Percentiles rank a stretch among this genome's conserved stretches.
These are phyloP conservation scores for Solanum pinnatisectum DNA, from an alignment of 257 asterid genomes.

Conservation along the genomic window DNA sequence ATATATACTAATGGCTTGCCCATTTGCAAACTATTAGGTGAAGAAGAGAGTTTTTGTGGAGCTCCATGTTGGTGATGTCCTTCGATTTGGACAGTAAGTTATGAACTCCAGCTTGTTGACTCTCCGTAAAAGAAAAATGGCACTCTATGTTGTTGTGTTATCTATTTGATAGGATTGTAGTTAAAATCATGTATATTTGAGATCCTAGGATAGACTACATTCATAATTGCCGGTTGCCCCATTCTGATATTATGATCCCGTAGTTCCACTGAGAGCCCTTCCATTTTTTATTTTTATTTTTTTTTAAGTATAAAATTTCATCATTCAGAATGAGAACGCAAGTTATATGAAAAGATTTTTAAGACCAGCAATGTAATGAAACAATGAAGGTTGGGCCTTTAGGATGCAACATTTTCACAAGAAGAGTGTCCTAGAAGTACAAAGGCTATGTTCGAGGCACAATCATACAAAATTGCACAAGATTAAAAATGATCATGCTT, in stretches of 20 bases:
- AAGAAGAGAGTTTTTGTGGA: conserved; percentile 66
- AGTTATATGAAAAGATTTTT: neutral
- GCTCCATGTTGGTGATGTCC: conserved; percentile 88
- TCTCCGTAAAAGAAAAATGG: neutral
- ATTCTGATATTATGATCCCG: neutral
- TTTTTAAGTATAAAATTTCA: neutral
- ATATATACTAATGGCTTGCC: conserved; percentile 3
- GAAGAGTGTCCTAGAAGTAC: neutral
- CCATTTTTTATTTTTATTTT: neutral
- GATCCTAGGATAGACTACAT: neutral
- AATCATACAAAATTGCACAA: neutral
- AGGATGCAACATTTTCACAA: neutral
- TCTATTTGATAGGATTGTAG: neutral
- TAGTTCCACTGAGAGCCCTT: neutral
- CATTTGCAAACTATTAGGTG: conserved; percentile 37
- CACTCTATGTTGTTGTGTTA: neutral
- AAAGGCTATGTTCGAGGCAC: neutral
- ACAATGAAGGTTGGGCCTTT: neutral
- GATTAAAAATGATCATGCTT: neutral
- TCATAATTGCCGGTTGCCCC: neutral
- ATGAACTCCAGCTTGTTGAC: neutral
- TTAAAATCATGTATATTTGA: neutral
- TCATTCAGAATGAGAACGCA: neutral
- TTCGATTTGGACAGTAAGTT: conserved; percentile 95
- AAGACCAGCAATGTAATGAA: neutral